Evolutionary conservation across 164 flowering plant genomes (phyloP).

Genomic region (Stephania japonica): DNA sequence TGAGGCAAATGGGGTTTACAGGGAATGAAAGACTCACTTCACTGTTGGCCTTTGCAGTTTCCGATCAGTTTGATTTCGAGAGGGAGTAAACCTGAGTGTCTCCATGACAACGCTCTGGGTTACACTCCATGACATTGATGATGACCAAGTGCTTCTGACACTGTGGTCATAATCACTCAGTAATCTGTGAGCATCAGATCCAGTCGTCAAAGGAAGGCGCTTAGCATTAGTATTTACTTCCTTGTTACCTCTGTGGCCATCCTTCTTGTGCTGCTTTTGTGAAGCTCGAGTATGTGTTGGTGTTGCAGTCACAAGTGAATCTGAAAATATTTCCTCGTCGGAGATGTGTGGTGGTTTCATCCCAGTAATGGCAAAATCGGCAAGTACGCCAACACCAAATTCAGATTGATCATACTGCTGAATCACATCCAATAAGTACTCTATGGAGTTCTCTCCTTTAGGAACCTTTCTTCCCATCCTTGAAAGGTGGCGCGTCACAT

Average conservation of each 20-base stretch:
- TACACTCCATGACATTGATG: conserved; percentile 49
- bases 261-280: neutral
- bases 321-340: conserved; percentile 26
- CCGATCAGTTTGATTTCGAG: conserved; percentile 20
- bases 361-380: conserved; percentile 54
- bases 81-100: conserved; percentile 39
- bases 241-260: neutral
- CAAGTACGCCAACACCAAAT: conserved; percentile 47
- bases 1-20: neutral
- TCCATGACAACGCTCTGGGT: conserved; percentile 39
- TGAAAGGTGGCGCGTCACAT: conserved; percentile 37
- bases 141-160: conserved; percentile 43
- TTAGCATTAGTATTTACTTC: conserved; percentile 8
- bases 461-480: conserved; percentile 60
- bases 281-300: conserved; percentile 22
- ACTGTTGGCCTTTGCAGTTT: conserved; percentile 24
- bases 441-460: conserved; percentile 54
- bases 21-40: conserved; percentile 18
- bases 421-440: conserved; percentile 55
- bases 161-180: conserved; percentile 41
- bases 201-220: conserved; percentile 30
- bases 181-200: neutral
- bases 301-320: conserved; percentile 24
- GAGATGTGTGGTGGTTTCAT: conserved; percentile 45
- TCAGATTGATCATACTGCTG: conserved; percentile 64